Conservation (phyloP, 352 stramenopile species). For the Globisporangium nodosum region DNA sequence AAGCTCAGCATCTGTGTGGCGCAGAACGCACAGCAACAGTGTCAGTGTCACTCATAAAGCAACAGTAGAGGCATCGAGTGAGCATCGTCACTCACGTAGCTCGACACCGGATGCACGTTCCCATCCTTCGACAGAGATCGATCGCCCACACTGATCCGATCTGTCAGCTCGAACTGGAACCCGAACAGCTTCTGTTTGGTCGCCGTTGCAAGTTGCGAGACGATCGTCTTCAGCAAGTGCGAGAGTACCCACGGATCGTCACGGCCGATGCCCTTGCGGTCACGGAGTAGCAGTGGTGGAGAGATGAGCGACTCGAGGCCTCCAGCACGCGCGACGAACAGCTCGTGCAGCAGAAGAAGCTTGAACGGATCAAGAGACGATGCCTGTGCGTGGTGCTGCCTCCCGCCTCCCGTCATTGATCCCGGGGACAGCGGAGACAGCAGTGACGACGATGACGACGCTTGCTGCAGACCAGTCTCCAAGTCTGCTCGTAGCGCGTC, state of each 20-base stretch:
- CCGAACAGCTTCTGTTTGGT: slow-evolving; percentile 59
- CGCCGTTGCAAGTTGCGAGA: slow-evolving; percentile 30
- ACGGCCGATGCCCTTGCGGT: slow-evolving; percentile 47
- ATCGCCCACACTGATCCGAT: slow-evolving; percentile 22
- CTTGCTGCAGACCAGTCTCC: slow-evolving; percentile 16
- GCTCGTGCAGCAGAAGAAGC: slow-evolving; percentile 53
- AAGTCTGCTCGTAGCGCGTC: slow-evolving; percentile 49
- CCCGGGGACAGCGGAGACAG: background rate
- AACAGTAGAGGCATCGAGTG: background rate
- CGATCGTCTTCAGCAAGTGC: slow-evolving; percentile 34
- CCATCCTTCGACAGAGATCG: slow-evolving; percentile 57
- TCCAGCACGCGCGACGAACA: slow-evolving; percentile 24
- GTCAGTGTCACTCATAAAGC: background rate
- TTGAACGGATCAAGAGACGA: slow-evolving; percentile 37
- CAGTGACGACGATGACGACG: background rate
- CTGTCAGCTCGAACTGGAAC: slow-evolving; percentile 58
- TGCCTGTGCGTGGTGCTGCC: slow-evolving; percentile 9
- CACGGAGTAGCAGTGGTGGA: slow-evolving; percentile 58
- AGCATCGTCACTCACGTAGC: slow-evolving; percentile 33
- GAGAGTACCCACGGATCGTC: slow-evolving; percentile 67
- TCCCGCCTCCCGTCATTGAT: slow-evolving; percentile 2
- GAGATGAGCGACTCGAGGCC: slow-evolving; percentile 34
- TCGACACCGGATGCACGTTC: slow-evolving; percentile 75
- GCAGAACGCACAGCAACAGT: background rate
- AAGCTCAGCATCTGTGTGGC: slow-evolving; percentile 58